Base-by-base conservation (phyloP, 1,284 basidiomycete genomes). In the Heimioporus punctisporus region DNA sequence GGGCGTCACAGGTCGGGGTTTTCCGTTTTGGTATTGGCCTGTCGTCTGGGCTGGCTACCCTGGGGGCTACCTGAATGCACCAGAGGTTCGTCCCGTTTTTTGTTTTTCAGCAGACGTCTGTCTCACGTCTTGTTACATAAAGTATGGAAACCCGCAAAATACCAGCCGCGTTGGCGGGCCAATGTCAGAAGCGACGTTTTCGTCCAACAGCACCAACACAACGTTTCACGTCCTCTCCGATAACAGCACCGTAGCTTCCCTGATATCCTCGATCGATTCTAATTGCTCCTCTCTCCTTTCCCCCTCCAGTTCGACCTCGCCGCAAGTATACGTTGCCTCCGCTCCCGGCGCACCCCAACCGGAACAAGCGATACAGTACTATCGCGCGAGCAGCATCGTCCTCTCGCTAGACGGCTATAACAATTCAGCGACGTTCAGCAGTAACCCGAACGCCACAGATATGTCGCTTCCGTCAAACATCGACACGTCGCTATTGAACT, bases 161-260 rank as follows among this genome's bases (percentile, higher is more conserved):
- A 71, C 75, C 0, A 80, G 74, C 50, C 79, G 87, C 17, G 82
- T 85, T 2, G 87, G 87, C 2, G 87, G 86, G 0, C 62, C 74
- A 1, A 75, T 85, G 69, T 68, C 72, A 39, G 74, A 78, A 39
- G 82, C 82, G 1, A 70, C 74, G 1, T 86, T 88, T 66, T 54
- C 66, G 3, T 84, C 84, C 2, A 74, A 58, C 21, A 60, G 39
- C 9, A 52, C 59, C 2, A 53, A 64, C 34, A 70, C 72, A 9
- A 70, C 79, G 1, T 86, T 85, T 64, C 78, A 80, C 42, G 56
- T 88, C 14, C 61, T 89, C 5, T 69, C 86, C 0, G 86, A 88
- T 61, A 85, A 84, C 57, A 68, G 73, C 40, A 87, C 85, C 0
- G 73, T 84, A 17, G 55, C 64, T 2, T 74, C 79, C 0, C 78